Conservation (phyloP, 176 grass and related monocot species). For the Oryza meridionalis region DNA sequence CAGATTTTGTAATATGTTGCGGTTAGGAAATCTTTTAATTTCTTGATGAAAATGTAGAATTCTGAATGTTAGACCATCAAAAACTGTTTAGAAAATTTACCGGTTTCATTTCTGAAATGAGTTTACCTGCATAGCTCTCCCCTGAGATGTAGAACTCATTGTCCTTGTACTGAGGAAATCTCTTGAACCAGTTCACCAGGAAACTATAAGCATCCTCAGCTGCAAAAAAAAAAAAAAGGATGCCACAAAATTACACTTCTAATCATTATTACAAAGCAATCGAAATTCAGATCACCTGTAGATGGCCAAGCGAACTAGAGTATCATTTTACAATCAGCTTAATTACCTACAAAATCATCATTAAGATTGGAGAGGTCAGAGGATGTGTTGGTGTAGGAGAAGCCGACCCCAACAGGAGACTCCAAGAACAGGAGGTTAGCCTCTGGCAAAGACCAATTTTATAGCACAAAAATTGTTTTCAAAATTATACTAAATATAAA, state of each 20-base stretch:
- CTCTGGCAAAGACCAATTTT: conserved; percentile 51
- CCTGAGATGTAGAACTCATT: conserved; percentile 76
- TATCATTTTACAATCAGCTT: neutral
- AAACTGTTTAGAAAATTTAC: neutral
- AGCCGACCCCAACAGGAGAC: conserved; percentile 77
- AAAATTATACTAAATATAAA: neutral
- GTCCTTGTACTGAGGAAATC: conserved; percentile 62
- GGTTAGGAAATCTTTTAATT: neutral
- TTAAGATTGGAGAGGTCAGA: conserved; percentile 63
- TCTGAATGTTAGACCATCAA: neutral
- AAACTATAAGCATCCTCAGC: conserved; percentile 75
- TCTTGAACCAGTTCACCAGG: conserved; percentile 66
- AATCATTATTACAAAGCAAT: conserved; percentile 17
- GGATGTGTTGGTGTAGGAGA: conserved; percentile 85
- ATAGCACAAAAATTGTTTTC: neutral
- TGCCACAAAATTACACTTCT: neutral
- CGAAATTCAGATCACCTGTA: neutral
- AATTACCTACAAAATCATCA: conserved; percentile 72
- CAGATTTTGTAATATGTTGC: neutral
- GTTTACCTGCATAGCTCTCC: conserved; percentile 82
- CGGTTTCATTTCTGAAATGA: neutral
- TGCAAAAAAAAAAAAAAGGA: conserved; percentile 3
- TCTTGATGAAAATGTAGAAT: conserved; percentile 7
- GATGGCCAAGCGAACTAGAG: neutral
- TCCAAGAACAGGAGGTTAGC: conserved; percentile 88